Percentiles rank a stretch among this genome's conserved stretches.
phyloP scores from a whole-genome alignment of 345 rosid species.

The Aquilaria sinensis region DNA sequence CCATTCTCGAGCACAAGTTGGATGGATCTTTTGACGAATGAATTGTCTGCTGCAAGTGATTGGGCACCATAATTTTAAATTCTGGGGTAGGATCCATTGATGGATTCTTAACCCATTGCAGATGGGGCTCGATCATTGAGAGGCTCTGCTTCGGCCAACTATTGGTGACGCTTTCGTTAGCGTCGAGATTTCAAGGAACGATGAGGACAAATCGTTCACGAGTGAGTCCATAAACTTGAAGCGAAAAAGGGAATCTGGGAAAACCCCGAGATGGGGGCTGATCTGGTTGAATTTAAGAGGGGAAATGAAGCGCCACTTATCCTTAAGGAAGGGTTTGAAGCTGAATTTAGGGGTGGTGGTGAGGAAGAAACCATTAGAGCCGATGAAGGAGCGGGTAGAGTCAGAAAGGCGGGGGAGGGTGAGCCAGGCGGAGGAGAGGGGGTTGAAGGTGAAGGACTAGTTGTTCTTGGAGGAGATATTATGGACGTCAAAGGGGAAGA shows the following conservation, averaged over 20 bases:
- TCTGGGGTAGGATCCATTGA: too few species aligned
- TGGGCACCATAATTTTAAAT: too few species aligned
- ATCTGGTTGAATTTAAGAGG: conserved; percentile 47
- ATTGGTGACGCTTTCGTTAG: too few species aligned
- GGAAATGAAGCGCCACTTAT: conserved; percentile 43
- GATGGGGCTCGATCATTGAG: too few species aligned
- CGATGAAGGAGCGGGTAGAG: conserved; percentile 33
- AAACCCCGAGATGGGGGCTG: conserved; percentile 63
- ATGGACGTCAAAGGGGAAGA: conserved; percentile 82
- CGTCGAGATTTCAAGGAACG: too few species aligned
- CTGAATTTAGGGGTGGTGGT: conserved; percentile 59
- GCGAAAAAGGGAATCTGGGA: conserved; percentile 11
- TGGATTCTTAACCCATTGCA: too few species aligned
- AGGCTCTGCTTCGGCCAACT: too few species aligned
- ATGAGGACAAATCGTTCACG: too few species aligned
- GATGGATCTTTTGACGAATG: too few species aligned
- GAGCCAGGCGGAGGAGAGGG: conserved; percentile 61
- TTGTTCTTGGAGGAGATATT: conserved; percentile 65
- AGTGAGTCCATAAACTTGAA: conserved; percentile 34
- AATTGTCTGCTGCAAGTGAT: too few species aligned
- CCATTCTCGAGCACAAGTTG: too few species aligned
- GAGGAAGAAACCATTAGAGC: conserved; percentile 62
- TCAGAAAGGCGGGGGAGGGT: conserved; percentile 39
- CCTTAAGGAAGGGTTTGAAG: conserved; percentile 49
- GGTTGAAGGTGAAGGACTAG: conserved; percentile 85